phyloP scores from a whole-genome alignment of 768 basidiomycete species.

The Lactarius sanguifluus region DNA sequence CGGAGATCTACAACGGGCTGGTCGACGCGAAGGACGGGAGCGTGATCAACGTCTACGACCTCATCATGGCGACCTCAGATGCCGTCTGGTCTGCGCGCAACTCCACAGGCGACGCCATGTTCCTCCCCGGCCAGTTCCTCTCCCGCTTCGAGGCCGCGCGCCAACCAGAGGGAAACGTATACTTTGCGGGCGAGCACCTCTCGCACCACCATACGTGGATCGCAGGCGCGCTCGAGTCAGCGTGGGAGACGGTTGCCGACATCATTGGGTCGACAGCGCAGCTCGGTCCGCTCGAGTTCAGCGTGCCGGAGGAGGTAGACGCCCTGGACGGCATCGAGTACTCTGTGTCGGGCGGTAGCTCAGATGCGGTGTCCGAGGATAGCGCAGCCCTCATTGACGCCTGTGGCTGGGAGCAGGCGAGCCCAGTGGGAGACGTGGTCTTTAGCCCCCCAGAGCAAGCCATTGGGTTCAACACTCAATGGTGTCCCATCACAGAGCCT shows the following conservation, averaged over 20 bases:
- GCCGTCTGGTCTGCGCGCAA: conserved; percentile 32
- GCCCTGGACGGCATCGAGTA: background rate
- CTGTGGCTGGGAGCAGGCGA: background rate
- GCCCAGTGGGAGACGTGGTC: conserved; percentile 1
- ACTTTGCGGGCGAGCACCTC: conserved; percentile 35
- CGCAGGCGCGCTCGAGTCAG: conserved; percentile 32
- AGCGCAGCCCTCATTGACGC: background rate
- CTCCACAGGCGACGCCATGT: conserved; percentile 37
- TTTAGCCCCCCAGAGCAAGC: background rate
- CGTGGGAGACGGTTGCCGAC: conserved; percentile 19
- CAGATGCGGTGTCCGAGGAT: background rate
- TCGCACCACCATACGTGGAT: conserved; percentile 37
- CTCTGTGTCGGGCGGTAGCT: background rate
- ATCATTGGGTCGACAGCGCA: conserved; percentile 16
- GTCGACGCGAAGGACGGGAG: conserved; percentile 22
- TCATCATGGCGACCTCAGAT: conserved; percentile 31
- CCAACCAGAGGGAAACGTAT: conserved; percentile 31
- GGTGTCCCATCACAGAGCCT: background rate
- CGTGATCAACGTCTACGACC: conserved; percentile 29
- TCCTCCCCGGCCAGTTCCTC: conserved; percentile 34
- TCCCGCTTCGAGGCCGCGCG: conserved; percentile 31
- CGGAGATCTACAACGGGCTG: conserved; percentile 28
- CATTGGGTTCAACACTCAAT: background rate
- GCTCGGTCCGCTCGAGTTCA: conserved; percentile 6
- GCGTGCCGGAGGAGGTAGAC: background rate